A percentile compares a stretch with the other conserved stretches of the same genome.
Conservation (phyloP, 2,329 filamentous ascomycete species). For the Ceratocystis eucalypticola region DNA sequence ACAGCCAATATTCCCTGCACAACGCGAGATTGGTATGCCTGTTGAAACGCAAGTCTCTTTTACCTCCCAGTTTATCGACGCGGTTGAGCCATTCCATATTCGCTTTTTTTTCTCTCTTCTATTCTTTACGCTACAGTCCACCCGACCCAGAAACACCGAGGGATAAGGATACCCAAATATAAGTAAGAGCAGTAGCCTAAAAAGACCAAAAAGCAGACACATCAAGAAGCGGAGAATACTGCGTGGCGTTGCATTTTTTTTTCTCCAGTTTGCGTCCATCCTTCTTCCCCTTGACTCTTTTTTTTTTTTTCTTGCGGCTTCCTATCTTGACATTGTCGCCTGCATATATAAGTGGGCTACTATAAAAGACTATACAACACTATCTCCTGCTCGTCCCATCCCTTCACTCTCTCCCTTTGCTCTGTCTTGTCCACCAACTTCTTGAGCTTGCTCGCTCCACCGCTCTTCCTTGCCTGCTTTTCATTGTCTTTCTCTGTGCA, state of each 20-base stretch:
- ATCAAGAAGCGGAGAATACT: constrained; percentile 2
- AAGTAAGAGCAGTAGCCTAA: background rate
- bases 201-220: background rate
- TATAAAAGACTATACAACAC: background rate
- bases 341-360: constrained; percentile 8
- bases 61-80: background rate
- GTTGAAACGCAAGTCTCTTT: background rate
- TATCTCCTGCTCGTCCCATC: background rate
- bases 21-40: background rate
- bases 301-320: background rate
- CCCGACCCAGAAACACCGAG: background rate
- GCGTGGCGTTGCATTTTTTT: background rate
- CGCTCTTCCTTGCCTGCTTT: background rate
- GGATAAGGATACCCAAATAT: background rate
- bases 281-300: background rate
- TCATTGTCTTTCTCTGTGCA: background rate
- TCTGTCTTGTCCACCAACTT: background rate
- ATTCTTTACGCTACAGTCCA: background rate
- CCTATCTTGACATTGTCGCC: background rate
- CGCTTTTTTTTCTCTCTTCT: background rate
- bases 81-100: background rate
- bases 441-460: background rate
- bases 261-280: background rate
- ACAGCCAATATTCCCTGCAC: background rate
- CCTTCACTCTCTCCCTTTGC: background rate